A percentile compares a stretch with the other conserved stretches of the same genome.
phyloP scores from a whole-genome alignment of 768 basidiomycete genomes.

The Glaciozyma antarctica region DNA sequence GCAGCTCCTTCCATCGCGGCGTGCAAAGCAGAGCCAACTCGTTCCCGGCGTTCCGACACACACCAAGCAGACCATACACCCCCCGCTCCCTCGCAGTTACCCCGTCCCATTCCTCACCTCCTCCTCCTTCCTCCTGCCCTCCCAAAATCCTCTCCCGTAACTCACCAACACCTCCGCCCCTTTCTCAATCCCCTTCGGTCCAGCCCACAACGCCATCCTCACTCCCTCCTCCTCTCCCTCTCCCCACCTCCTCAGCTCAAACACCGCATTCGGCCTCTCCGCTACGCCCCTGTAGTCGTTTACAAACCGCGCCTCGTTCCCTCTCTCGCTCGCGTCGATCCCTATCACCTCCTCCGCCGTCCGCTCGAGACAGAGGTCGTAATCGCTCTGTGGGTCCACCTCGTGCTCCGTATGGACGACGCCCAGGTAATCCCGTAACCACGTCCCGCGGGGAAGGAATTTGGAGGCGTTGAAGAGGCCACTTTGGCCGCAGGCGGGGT shows the following conservation, averaged over 20 bases:
- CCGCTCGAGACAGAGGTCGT: conserved; percentile 63
- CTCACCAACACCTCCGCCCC: conserved; percentile 78
- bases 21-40: too few species aligned
- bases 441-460: conserved; percentile 56
- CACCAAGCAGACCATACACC: too few species aligned
- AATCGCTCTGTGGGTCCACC: conserved; percentile 54
- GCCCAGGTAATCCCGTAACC: conserved; percentile 72
- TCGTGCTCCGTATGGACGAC: conserved; percentile 72
- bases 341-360: conserved; percentile 56
- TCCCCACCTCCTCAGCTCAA: conserved; percentile 44
- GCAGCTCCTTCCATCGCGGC: too few species aligned
- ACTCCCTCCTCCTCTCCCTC: conserved; percentile 36
- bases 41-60: too few species aligned
- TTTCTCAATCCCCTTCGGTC: conserved; percentile 53
- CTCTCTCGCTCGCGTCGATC: conserved; percentile 59
- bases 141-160: conserved; percentile 53
- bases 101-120: conserved; percentile 40
- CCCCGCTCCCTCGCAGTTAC: conserved; percentile 42
- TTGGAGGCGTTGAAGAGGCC: conserved; percentile 65
- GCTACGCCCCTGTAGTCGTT: conserved; percentile 81
- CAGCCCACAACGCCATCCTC: conserved; percentile 68
- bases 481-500: conserved; percentile 68
- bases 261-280: conserved; percentile 59
- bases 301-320: conserved; percentile 68
- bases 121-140: too few species aligned